Conservation (phyloP, 257 asterid species). For the Misopates orontium region DNA sequence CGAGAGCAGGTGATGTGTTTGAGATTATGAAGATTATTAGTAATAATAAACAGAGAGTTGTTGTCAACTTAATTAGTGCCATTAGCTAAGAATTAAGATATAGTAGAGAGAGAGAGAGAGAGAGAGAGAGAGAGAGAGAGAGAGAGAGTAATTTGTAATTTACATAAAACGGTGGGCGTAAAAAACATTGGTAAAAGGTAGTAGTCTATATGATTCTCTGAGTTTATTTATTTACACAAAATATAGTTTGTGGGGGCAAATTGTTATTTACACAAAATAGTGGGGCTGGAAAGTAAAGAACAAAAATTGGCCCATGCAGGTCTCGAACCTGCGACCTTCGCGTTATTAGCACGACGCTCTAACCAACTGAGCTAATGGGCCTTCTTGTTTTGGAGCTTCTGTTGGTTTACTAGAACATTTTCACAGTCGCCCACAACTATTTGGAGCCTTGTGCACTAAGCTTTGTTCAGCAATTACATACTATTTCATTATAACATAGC, state of each 20-base stretch:
- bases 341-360: conserved; percentile 40
- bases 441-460: too few relatives aligned
- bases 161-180: too few relatives aligned
- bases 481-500: too few relatives aligned
- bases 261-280: background rate
- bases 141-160: too few relatives aligned
- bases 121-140: background rate
- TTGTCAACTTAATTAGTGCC: conserved; percentile 14
- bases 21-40: background rate
- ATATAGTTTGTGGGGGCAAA: too few relatives aligned
- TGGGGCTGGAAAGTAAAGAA: background rate
- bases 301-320: conserved; percentile 30
- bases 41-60: conserved; percentile 15
- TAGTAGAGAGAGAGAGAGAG: background rate
- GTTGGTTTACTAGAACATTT: too few relatives aligned
- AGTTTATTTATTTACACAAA: too few relatives aligned
- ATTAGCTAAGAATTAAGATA: conserved; percentile 6
- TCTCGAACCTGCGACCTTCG: conserved; percentile 37
- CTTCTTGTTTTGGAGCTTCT: too few relatives aligned
- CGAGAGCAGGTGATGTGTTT: conserved; percentile 21
- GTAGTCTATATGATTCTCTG: too few relatives aligned
- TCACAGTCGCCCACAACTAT: too few relatives aligned
- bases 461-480: too few relatives aligned
- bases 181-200: too few relatives aligned
- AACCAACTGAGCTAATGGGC: conserved; percentile 38